Evolutionary conservation across 768 basidiomycete species (phyloP), one percentile per base, ranked within the genome.

Genomic region (Pholiota molesta): DNA sequence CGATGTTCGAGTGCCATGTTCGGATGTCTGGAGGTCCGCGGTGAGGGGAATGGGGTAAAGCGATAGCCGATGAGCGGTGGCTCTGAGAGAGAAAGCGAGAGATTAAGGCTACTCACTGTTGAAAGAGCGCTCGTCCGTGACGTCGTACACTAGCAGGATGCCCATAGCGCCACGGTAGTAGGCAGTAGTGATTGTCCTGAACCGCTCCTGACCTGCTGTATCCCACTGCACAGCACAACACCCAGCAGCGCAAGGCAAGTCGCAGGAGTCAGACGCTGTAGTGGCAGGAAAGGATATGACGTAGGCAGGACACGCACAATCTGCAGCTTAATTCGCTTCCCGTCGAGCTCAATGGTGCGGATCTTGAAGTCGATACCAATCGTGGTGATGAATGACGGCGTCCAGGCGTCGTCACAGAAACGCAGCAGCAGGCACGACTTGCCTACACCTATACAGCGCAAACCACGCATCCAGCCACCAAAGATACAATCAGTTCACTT

Each of bases 351-450:
- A 74, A 99, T 98, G 55, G 96, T 98, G 35, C 97, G 89, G 78
- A 99, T 99, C 89, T 96, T 97, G 85, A 97, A 97, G 86, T 97
- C 95, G 68, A 98, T 96, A 62, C 97, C 97, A 75, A 99, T 99
- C 60, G 97, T 99, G 60, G 96, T 98, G 78, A 98, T 99, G 82
- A 98, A 99, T 47, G 93, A 95, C 52, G 96, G 96, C 35, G 97
- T 99, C 95, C 96, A 99, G 65, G 96, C 93, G 78, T 99, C 97
- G 81, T 99, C 97, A 74, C 95, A 98, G 87, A 99, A 99, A 66
- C 95, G 91, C 63, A 95, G 85, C 56, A 95, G 82, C n/a, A 95
- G 83, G 79, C 93, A 95, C 28, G 96, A 99, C 83, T 99, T 96
- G 65, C 97, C 95, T 69, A 97, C 96, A 78, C 95, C 95, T 89